phyloP scores from a whole-genome alignment of 345 rosid genomes.

The Noccaea bulbosa region DNA sequence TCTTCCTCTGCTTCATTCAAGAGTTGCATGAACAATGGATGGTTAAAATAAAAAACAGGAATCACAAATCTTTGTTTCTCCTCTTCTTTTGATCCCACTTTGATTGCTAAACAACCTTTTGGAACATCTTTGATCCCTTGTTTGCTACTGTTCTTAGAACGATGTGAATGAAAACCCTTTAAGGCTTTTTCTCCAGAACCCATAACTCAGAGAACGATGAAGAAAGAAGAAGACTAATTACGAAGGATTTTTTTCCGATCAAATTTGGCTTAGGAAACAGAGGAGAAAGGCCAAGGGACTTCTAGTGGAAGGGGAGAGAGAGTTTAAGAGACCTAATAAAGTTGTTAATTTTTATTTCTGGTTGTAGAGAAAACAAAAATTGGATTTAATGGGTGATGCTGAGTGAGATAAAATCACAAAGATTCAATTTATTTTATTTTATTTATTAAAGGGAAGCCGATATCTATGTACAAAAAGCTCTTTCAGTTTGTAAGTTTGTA shows the following conservation, averaged over 20 bases:
- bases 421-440: neutral
- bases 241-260: neutral
- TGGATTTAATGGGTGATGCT: conserved; percentile 30
- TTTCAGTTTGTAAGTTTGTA: too few species aligned
- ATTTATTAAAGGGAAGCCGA: conserved; percentile 3
- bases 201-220: conserved; percentile 20
- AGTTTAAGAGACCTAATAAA: conserved; percentile 35
- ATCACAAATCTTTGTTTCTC: conserved; percentile 57
- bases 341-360: conserved; percentile 42
- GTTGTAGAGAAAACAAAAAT: conserved; percentile 9
- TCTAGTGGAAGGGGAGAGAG: conserved; percentile 37
- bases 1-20: conserved; percentile 61
- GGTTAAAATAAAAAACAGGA: conserved; percentile 59
- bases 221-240: neutral
- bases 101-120: conserved; percentile 64
- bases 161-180: conserved; percentile 27
- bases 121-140: conserved; percentile 52
- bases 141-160: conserved; percentile 34
- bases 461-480: neutral
- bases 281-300: conserved; percentile 50
- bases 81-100: conserved; percentile 56
- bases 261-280: conserved; percentile 25
- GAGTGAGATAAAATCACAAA: neutral
- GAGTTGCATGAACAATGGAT: conserved; percentile 64
- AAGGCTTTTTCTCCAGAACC: conserved; percentile 36